Base-by-base conservation (phyloP, 352 stramenopile genomes). In the Phytophthora idaei region DNA sequence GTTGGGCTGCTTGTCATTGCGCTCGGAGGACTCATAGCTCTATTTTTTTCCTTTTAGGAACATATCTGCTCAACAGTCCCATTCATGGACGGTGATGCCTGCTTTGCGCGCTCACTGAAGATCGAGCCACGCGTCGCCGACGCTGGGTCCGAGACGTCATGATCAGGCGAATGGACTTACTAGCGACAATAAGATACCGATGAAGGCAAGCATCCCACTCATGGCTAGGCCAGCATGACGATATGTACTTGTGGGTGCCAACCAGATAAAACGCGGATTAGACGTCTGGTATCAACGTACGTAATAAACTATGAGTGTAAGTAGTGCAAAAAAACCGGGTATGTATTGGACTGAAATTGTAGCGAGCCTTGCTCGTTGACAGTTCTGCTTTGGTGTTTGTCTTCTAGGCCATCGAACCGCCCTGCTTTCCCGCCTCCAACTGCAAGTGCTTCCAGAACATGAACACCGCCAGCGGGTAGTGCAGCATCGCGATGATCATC, bases 81-180 rank as follows among this genome's bases (percentile, higher is more conserved):
- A 9, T 92, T 81, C 51, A 48, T 69, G 14, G 78, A 92, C 42
- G 70, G 78, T 4, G 89, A 96, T 21, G 68, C 84, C n/a, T 93
- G 87, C 64, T 96, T 95, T 56, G 70, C 67, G 29, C 85, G 89
- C 2, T 96, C 89, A 28, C 58, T 96, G 8, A 89, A 93, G 62
- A 80, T 96, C 11, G 89, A 96, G 44, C 89, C 89, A 27, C 84
- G 89, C 27, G 84, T 95, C 28, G 78, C 81, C 29, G 78, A 85
- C 21, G 67, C 76, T 57, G 63, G 29, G 3, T 25, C 67, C 3
- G 57, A 71, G 17, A 14, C 61, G 39, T 59, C 36, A 4, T 72
- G 57, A 67, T 55, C 28, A 32, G 12, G 21, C 21, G 21, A 21
- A 21, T 21, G 21, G 21, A 21, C 21, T 21, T 21, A 21, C 37